Base-by-base conservation (phyloP, 257 asterid species). In the Fraxinus americana region DNA sequence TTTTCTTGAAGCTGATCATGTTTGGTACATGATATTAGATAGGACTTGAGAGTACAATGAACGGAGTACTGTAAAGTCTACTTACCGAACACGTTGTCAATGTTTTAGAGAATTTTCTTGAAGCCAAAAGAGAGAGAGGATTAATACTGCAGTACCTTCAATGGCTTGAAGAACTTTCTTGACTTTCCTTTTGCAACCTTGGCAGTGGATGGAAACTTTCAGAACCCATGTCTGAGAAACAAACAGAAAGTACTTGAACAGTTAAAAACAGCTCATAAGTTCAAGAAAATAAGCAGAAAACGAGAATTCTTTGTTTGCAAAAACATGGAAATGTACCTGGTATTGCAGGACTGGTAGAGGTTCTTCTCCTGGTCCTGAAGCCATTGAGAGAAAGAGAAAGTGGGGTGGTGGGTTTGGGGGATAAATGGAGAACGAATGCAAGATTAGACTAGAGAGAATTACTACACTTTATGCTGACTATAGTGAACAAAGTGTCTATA, bases 191-290 rank as follows among this genome's bases (percentile, higher is more conserved):
- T 86, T 90, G 89, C 98, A 94, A 78, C 93, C 98, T 87, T 91
- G 91, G 50, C 98, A 94, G 85, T 94, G 98, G 86, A 94, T 92
- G 50, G 97, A 90, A 76, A 94, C 98, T 70, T 88, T 94, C 61
- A 94, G 83, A 82, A 79, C 81, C 97, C 94, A 88, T 71, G 90
- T 94, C 98, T 94, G 27, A 57, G 79, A 78, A 4, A 17, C 7
- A 17, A 32, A 72, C 13, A 43, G 48, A 45, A 82, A 29, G 27
- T 61, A 43, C 7, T 25, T 8, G 48, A 2, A 38, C 9, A 9
- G 2, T 8, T 8, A 5, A 7, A 39, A 43, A 43, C 52, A 11
- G 16, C 52, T 11, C 52, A 43, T 12, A 25, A 35, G 69, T 25
- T 36, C 52, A 68, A 67, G 65, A 43, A 61, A 8, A 32, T 19